A percentile compares a stretch with the other conserved stretches of the same genome.
These are phyloP conservation scores for Aspergillus ellipticus DNA, from an alignment of 495 filamentous ascomycete genomes.

Conservation along the genomic window DNA sequence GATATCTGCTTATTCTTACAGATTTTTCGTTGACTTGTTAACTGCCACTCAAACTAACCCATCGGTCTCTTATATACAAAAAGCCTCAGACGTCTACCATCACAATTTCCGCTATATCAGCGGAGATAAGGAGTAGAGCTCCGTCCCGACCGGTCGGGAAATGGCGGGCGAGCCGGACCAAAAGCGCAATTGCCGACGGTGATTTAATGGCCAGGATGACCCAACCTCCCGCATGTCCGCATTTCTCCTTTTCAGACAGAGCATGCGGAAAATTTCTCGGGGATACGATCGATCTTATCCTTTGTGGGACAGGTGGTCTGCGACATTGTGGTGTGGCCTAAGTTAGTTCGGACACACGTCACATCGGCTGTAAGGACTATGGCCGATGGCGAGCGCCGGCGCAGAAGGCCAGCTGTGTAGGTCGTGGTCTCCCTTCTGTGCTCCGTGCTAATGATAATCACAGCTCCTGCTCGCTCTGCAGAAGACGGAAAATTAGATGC, in stretches of 20 bases:
- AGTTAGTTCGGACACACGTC: neutral
- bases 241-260: neutral
- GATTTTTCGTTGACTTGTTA: too few relatives aligned
- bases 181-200: conserved; percentile 18
- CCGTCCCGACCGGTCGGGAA: conserved; percentile 25
- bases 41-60: too few relatives aligned
- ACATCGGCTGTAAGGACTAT: conserved; percentile 11
- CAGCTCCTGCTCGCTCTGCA: conserved; percentile 45
- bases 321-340: neutral
- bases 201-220: neutral
- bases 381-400: conserved; percentile 38
- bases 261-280: neutral
- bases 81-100: too few relatives aligned
- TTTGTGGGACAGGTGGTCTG: neutral
- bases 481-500: conserved; percentile 49
- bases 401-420: conserved; percentile 47
- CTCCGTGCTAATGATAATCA: conserved; percentile 3
- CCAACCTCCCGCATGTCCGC: conserved; percentile 1
- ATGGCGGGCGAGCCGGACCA: conserved; percentile 26
- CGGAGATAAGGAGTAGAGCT: conserved; percentile 6
- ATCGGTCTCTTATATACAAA: too few relatives aligned
- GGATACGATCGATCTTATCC: neutral
- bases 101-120: neutral
- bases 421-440: conserved; percentile 1
- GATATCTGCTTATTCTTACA: too few relatives aligned